Base-by-base conservation (phyloP, 805 yeast species). In the Jamesozyma rosinii region DNA sequence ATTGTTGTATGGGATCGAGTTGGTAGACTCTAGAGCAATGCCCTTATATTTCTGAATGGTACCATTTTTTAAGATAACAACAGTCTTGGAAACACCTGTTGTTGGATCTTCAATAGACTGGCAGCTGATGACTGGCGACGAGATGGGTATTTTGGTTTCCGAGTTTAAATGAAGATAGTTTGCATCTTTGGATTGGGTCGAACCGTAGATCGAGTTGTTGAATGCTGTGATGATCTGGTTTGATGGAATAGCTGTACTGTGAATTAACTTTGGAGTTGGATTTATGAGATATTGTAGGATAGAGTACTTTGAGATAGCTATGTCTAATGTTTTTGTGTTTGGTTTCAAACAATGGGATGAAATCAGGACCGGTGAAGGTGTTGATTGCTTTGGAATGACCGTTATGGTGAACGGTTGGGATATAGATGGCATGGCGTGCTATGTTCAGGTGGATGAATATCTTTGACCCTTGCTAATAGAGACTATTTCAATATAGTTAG, bases 341-440 rank as follows among this genome's bases (percentile, higher is more conserved):
- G 52, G 45, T 30, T 45, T 34, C 20, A 48, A 39, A 32, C 40
- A 35, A 36, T 48, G 48, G 5, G 44, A 31, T 11, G 48, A 45
- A 15, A 48, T 36, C 9, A 48, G 31, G 17, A 48, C 40, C 13
- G 48, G 47, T 3, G 46, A 39, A 5, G 46, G 43, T 6, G 44
- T 33, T 3, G 51, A 35, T 15, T 49, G 41, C 45, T 59, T 60
- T 19, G 67, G 67, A n/a, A 63, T 49, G 3, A 51, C 45, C 5
- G 64, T 53, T 15, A 63, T 49, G 41, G 63, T 55, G 17, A 63
- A 63, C 5, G 67, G 65, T 46, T 60, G 66, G 1, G 66, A 61
- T 13, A 63, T 46, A 9, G 62, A 55, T 1, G 65, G 57, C 63
- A 61, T 61, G 30, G 10, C 17, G 18, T 5, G 4, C 4, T n/a